Percentiles rank a stretch among this genome's conserved stretches.
phyloP scores from a whole-genome alignment of 805 yeast species.

The Ogataea pilisensis region DNA sequence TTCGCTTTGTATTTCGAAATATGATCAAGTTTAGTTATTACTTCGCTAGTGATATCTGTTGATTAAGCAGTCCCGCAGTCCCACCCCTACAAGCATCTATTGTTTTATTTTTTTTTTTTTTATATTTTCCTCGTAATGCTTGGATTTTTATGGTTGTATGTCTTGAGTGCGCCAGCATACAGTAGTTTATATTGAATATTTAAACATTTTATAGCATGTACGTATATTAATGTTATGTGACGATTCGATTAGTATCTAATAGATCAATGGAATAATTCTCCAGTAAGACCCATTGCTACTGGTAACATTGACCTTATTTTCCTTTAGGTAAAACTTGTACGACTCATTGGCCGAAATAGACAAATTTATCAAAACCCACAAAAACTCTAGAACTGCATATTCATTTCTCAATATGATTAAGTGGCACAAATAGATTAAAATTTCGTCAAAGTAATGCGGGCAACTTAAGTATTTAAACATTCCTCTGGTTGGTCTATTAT shows the following conservation, averaged over 20 bases:
- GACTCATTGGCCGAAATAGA: conserved; percentile 53
- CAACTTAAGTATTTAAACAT: conserved; percentile 49
- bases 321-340: conserved; percentile 38
- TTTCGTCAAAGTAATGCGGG: conserved; percentile 71
- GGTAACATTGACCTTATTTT: conserved; percentile 12
- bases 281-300: conserved; percentile 4
- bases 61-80: too few species aligned
- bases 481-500: conserved; percentile 50
- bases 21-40: neutral
- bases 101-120: too few species aligned
- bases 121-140: too few species aligned
- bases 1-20: conserved; percentile 51
- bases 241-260: conserved; percentile 3
- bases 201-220: too few species aligned
- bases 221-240: too few species aligned
- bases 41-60: too few species aligned
- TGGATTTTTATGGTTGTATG: too few species aligned
- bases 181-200: too few species aligned
- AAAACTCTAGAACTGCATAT: conserved; percentile 22
- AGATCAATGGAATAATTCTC: conserved; percentile 30
- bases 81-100: too few species aligned
- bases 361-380: conserved; percentile 46
- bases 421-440: conserved; percentile 45
- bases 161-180: too few species aligned
- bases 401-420: conserved; percentile 13